Percentiles rank a stretch among this genome's conserved stretches.
Conservation (phyloP, 768 basidiomycete species). For the Phlegmacium glaucopus region DNA sequence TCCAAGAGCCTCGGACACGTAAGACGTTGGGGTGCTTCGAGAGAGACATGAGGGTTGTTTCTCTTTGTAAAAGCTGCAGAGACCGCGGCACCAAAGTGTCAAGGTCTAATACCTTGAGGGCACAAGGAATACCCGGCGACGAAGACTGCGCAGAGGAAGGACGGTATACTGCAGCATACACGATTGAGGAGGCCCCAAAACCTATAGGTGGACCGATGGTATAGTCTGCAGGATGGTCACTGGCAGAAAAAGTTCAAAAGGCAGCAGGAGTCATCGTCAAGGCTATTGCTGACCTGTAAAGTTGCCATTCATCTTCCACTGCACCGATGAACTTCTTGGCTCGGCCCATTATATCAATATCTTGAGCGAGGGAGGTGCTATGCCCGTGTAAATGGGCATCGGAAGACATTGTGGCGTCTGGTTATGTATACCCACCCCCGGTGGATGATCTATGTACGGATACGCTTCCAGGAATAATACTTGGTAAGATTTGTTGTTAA, state of each 20-base stretch:
- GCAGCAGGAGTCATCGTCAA: no score
- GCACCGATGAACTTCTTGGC: conserved; percentile 63
- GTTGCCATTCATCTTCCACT: conserved; percentile 79
- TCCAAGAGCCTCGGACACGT: conserved; percentile 88
- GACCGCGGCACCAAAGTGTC: conserved; percentile 72
- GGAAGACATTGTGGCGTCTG: background rate
- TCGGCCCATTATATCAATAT: conserved; percentile 12
- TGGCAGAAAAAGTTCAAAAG: conserved; percentile 24
- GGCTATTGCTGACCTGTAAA: conserved; percentile 56
- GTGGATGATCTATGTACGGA: no score
- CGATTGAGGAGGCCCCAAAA: conserved; percentile 89
- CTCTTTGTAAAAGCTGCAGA: conserved; percentile 71
- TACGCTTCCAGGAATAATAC: no score
- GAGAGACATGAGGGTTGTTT: conserved; percentile 90
- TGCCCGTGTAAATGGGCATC: conserved; percentile 1
- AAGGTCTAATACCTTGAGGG: conserved; percentile 88
- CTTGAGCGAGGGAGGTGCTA: conserved; percentile 13
- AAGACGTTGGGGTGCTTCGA: conserved; percentile 93
- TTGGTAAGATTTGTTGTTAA: no score
- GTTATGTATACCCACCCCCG: no score
- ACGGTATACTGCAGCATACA: conserved; percentile 73
- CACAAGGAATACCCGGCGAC: conserved; percentile 52
- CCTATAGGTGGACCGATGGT: conserved; percentile 76
- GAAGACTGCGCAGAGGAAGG: conserved; percentile 17
- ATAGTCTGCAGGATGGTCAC: conserved; percentile 72